Evolutionary conservation across 768 basidiomycete genomes (phyloP), one percentile per base, ranked within the genome.

Genomic region (Coprinopsis cinerea): DNA sequence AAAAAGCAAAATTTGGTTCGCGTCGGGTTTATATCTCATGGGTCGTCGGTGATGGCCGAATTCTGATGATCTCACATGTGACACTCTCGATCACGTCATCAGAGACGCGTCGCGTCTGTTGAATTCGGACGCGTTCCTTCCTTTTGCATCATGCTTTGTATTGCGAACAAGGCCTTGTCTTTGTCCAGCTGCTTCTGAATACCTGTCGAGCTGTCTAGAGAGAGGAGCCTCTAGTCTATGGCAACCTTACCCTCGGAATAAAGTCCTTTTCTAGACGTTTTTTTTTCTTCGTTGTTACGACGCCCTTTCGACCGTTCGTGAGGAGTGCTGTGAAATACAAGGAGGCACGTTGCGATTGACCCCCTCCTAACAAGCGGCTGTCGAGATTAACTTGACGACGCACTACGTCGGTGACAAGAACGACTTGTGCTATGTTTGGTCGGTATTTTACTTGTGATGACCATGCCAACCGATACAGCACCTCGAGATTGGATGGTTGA

Each of bases 1-100:
- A 37, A 28, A 42, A 36, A 13, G 2, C 13, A 20, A 14, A 36
- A 36, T 24, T 6, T 14, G n/a, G 20, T n/a, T 13, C 35, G 40
- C 32, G 34, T n/a, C 26, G 26, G 35, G 10, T 20, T 41, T 41
- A 14, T 49, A 49, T 42, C 18, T 10, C 11, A 30, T 28, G n/a
- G n/a, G n/a, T n/a, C n/a, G n/a, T 30, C 48, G 48, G 48, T 17
- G 3, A 35, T 18, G 13, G 2, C 48, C 48, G 48, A 43, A 22
- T 20, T 3, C 3, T 48, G 42, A 22, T 43, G 20, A 43, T 18
- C 5, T 45, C 44, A 45, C 44, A 20, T n/a, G n/a, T 32, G 44
- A 43, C 41, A 23, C 13, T 5, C 41, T 25, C 41, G 41, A 25
- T 43, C 41, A 43, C 41, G 36, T 4, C 23, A 43, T 43, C n/a